Conservation (phyloP, 1,139 yeast genomes). For the Zygoascus hellenicus region DNA sequence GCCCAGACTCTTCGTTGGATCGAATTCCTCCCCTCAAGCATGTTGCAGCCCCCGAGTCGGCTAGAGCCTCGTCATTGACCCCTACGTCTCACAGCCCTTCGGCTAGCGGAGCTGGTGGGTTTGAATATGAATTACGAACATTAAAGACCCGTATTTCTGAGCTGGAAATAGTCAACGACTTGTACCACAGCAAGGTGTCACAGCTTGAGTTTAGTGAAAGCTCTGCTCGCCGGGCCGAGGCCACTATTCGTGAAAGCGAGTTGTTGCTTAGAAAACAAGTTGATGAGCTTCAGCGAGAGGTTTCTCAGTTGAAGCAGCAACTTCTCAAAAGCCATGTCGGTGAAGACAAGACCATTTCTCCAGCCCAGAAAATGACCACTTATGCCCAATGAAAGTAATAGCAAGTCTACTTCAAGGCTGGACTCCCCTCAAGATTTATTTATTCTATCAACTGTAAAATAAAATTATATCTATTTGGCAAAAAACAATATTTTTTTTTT, state of each 20-base stretch:
- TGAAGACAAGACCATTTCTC: too few relatives aligned
- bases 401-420: too few relatives aligned
- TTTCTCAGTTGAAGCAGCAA: slow-evolving; percentile 6
- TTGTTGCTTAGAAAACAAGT: slow-evolving; percentile 21
- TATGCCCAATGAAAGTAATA: too few relatives aligned
- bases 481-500: too few relatives aligned
- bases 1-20: slow-evolving; percentile 30
- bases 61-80: not conserved
- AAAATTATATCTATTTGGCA: too few relatives aligned
- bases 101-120: not conserved
- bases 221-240: slow-evolving; percentile 25
- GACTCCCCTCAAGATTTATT: too few relatives aligned
- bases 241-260: slow-evolving; percentile 26
- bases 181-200: slow-evolving; percentile 70
- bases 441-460: too few relatives aligned
- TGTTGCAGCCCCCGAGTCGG: not conserved
- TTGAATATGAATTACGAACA: slow-evolving; percentile 12
- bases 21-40: slow-evolving; percentile 30
- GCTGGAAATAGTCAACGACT: slow-evolving; percentile 79
- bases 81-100: not conserved
- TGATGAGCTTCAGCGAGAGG: slow-evolving; percentile 17
- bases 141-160: slow-evolving; percentile 44
- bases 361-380: too few relatives aligned
- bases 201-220: slow-evolving; percentile 73
- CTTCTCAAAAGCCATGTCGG: too few relatives aligned